phyloP scores from a whole-genome alignment of 306 rosid genomes.

The Aeschynomene evenia region DNA sequence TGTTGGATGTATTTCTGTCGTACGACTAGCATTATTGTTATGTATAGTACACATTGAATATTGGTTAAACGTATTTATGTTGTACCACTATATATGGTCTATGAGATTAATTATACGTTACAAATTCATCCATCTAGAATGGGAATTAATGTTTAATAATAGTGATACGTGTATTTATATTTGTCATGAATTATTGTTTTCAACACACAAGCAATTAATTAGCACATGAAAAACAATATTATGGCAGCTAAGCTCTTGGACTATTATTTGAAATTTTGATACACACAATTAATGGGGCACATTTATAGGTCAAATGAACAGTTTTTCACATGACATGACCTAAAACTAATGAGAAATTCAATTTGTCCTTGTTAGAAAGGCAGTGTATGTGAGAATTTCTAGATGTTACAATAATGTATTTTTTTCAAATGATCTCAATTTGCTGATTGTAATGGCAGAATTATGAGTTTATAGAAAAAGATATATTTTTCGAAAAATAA shows the following conservation, averaged over 20 bases:
- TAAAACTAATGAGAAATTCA: background rate
- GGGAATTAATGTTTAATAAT: too few relatives aligned
- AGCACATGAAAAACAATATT: background rate
- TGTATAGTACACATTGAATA: too few relatives aligned
- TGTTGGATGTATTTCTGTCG: too few relatives aligned
- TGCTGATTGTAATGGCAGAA: background rate
- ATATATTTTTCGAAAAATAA: too few relatives aligned
- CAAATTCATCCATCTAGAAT: background rate
- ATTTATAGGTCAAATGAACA: background rate
- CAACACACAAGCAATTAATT: background rate
- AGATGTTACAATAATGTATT: background rate
- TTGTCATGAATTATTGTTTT: too few relatives aligned
- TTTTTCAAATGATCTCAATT: background rate
- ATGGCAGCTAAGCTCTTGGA: conserved; percentile 24
- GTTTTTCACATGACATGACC: conserved; percentile 11
- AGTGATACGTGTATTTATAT: too few relatives aligned
- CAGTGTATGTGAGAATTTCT: background rate
- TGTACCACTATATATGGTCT: background rate
- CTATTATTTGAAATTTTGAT: conserved; percentile 16
- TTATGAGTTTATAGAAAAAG: too few relatives aligned
- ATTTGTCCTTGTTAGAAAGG: background rate
- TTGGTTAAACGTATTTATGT: too few relatives aligned
- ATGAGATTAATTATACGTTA: too few relatives aligned
- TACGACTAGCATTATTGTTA: too few relatives aligned
- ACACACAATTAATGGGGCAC: conserved; percentile 18